Conservation (phyloP, 202 grass and related monocot species). For the Panicum hallii region DNA sequence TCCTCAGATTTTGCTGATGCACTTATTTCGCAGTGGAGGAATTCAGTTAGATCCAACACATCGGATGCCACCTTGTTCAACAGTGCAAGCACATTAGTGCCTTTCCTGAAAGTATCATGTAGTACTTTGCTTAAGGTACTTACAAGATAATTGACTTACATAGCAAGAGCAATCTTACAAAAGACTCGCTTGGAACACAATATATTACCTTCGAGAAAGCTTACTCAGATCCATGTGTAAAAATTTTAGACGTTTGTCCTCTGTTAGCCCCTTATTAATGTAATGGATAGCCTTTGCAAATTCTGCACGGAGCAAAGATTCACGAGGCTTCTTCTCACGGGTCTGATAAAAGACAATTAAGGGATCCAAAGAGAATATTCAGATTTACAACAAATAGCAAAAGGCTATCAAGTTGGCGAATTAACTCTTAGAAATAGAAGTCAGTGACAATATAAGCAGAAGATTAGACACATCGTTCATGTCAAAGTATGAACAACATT, state of each 20-base stretch:
- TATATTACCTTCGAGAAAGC: slow-evolving; percentile 76
- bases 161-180: slow-evolving; percentile 1
- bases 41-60: slow-evolving; percentile 77
- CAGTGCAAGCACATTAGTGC: slow-evolving; percentile 68
- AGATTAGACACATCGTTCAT: slow-evolving; percentile 3
- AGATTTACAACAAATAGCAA: slow-evolving; percentile 33
- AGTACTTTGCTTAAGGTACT: slow-evolving; percentile 18
- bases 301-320: slow-evolving; percentile 89
- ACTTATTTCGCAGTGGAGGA: slow-evolving; percentile 75
- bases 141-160: slow-evolving; percentile 27
- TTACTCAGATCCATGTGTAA: slow-evolving; percentile 98
- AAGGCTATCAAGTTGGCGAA: slow-evolving; percentile 22
- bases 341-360: slow-evolving; percentile 61
- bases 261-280: slow-evolving; percentile 81
- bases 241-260: slow-evolving; percentile 73
- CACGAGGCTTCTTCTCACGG: slow-evolving; percentile 95
- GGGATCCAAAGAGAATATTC: slow-evolving; percentile 34
- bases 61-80: slow-evolving; percentile 82
- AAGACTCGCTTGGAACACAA: slow-evolving; percentile 25
- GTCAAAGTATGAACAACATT: slow-evolving; percentile 16
- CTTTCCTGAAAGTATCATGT: slow-evolving; percentile 69
- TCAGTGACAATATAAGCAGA: slow-evolving; percentile 5
- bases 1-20: slow-evolving; percentile 46
- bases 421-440: slow-evolving; percentile 32
- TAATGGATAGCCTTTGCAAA: slow-evolving; percentile 89